Evolutionary conservation across 1,284 basidiomycete genomes (phyloP), one percentile per base, ranked within the genome.

Genomic region (Cutaneotrichosporon cyanovorans): DNA sequence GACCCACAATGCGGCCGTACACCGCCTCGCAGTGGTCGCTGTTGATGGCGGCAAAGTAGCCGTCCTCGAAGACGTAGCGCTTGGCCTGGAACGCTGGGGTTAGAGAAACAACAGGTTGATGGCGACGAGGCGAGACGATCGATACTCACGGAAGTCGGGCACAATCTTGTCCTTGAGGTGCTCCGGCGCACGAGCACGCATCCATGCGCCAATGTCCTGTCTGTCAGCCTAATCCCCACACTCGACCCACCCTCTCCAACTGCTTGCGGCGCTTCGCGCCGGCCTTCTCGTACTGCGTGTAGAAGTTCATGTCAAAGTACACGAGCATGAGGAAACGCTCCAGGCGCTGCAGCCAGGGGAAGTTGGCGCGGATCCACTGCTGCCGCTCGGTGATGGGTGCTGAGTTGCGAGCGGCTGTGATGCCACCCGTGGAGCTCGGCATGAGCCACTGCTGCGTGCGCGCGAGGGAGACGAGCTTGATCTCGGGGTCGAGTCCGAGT

Each of bases 31-130:
- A 39, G 32, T 54, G 46, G 5, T 39, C 39, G 18, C 41, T 37
- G 48, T 50, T 50, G 46, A 54, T 45, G 9, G 52, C 40, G 7
- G 46, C 52, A 38, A 54, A 51, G 48, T 54, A 54, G 23, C 52
- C 52, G 40, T 54, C 52, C 42, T 54, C 52, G n/a, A 48, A 54
- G 36, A 54, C 39, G 34, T 45, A 48, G 18, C 49, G 49, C 49
- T 50, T 50, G 16, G 44, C 45, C 37, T 39, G 37, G 49, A 50
- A 50, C 18, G 48, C 37, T 35, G 30, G 19, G 19, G 34, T 43
- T 14, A 36, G 32, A 16, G 22, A 8, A 15, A 21, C 45, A 40
- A 23, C 33, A 40, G 15, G 33, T 9, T 35, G 33, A 21, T n/a
- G n/a, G n/a, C n/a, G n/a, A n/a, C n/a, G n/a, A n/a, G n/a, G n/a